Conservation (phyloP, 805 yeast species). For the Kurtzmaniella cleridarum region DNA sequence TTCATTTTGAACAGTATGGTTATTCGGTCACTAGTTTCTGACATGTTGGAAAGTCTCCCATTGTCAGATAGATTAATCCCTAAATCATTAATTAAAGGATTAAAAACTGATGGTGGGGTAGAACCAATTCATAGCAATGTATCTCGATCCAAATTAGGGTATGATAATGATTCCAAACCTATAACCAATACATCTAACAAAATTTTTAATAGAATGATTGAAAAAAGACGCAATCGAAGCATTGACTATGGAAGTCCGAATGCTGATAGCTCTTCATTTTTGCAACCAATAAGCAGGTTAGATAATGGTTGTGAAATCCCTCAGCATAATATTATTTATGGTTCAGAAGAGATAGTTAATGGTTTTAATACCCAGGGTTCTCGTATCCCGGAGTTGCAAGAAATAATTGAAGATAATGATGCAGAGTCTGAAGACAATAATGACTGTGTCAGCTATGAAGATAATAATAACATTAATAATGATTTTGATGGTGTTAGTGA, state of each 20-base stretch:
- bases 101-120: neutral
- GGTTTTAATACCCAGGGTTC: too few species aligned
- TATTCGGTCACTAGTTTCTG: slow-evolving; percentile 1
- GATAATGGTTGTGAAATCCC: too few species aligned
- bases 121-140: neutral
- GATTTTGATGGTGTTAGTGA: slow-evolving; percentile 2
- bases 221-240: neutral
- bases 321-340: too few species aligned
- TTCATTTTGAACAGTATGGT: neutral
- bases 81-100: neutral
- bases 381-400: neutral
- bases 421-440: neutral
- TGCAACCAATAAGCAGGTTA: too few species aligned
- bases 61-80: slow-evolving; percentile 1
- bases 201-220: neutral
- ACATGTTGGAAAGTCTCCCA: neutral
- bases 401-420: neutral
- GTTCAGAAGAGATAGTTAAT: too few species aligned
- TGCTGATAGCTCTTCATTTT: too few species aligned
- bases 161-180: neutral
- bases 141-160: neutral
- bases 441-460: neutral
- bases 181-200: neutral
- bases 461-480: too few species aligned
- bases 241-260: too few species aligned